Conservation (phyloP, 2,329 filamentous ascomycete genomes). For the Aspergillus texensis region DNA sequence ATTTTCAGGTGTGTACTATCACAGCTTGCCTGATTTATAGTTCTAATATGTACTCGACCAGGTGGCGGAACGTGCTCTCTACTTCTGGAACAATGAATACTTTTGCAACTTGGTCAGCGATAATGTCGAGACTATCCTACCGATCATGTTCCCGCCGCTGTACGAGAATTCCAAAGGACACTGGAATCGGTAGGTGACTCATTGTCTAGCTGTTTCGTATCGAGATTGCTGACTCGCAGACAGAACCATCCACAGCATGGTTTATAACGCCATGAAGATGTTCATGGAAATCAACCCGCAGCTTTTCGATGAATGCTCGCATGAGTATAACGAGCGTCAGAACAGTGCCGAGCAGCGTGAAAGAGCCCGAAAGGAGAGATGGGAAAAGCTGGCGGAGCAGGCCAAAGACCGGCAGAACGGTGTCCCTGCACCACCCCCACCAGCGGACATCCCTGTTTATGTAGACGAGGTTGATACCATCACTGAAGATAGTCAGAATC, state of each 20-base stretch:
- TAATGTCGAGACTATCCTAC: constrained; percentile 96
- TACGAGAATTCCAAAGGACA: constrained; percentile 99
- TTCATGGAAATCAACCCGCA: constrained; percentile 99
- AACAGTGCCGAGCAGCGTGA: constrained; percentile 87
- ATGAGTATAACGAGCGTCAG: constrained; percentile 96
- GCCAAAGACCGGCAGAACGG: constrained; percentile 69
- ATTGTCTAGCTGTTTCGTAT: neutral
- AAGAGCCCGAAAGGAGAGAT: constrained; percentile 79
- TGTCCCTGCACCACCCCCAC: constrained; percentile 39
- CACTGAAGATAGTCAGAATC: constrained; percentile 81
- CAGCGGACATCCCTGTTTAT: constrained; percentile 47
- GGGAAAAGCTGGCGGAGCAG: constrained; percentile 82
- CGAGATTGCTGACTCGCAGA: neutral
- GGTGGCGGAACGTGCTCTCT: constrained; percentile 93
- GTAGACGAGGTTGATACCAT: constrained; percentile 76
- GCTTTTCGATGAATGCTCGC: constrained; percentile 96
- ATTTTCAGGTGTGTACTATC: constrained; percentile 72
- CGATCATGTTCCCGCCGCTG: constrained; percentile 98
- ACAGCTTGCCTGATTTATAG: constrained; percentile 1
- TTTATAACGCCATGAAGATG: constrained; percentile 99
- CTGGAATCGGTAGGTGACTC: constrained; percentile 81
- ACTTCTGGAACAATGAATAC: constrained; percentile 99
- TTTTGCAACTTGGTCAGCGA: constrained; percentile 99
- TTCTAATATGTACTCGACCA: constrained; percentile 32
- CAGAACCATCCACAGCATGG: constrained; percentile 99